Percentiles rank a stretch among this genome's conserved stretches.
These are phyloP conservation scores for Crithidia expoeki DNA, from an alignment of 208 protist genomes.

Conservation along the genomic window DNA sequence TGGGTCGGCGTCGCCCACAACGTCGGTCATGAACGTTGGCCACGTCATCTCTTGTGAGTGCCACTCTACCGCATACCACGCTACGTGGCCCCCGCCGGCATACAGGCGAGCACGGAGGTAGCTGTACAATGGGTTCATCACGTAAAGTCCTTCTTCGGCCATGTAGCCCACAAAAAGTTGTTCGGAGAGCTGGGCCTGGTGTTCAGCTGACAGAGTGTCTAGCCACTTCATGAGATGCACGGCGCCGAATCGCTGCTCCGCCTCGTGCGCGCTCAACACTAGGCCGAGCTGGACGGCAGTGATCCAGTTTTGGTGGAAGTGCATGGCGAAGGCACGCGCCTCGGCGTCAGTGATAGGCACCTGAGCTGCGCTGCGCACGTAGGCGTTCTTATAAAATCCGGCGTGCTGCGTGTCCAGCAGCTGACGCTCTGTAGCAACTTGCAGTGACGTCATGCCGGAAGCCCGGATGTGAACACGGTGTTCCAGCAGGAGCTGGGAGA, in stretches of 20 bases:
- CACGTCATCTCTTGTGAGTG: conserved; percentile 58
- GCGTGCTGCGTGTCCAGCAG: conserved; percentile 67
- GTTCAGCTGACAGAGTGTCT: conserved; percentile 35
- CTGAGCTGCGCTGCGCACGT: conserved; percentile 42
- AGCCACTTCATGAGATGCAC: conserved; percentile 47
- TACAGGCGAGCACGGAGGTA: conserved; percentile 64
- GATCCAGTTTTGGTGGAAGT: conserved; percentile 71
- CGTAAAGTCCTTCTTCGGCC: conserved; percentile 70
- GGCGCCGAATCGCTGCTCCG: conserved; percentile 51
- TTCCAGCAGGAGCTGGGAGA: conserved; percentile 49
- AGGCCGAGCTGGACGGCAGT: conserved; percentile 66
- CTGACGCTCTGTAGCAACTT: conserved; percentile 42
- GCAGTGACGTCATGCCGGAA: conserved; percentile 51
- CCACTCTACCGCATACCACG: conserved; percentile 78
- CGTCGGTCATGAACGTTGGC: conserved; percentile 51
- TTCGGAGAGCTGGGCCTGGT: conserved; percentile 66
- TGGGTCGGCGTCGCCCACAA: conserved; percentile 77
- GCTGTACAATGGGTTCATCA: conserved; percentile 83
- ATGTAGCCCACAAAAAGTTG: conserved; percentile 74
- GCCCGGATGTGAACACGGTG: conserved; percentile 51
- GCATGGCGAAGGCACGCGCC: conserved; percentile 47
- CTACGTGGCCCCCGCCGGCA: conserved; percentile 38
- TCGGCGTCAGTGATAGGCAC: conserved; percentile 59
- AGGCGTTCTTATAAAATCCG: conserved; percentile 76
- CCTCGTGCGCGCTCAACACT: conserved; percentile 72